A percentile compares a stretch with the other conserved stretches of the same genome.
Evolutionary conservation across 1,284 basidiomycete species (phyloP).

Genomic region (Malassezia slooffiae): DNA sequence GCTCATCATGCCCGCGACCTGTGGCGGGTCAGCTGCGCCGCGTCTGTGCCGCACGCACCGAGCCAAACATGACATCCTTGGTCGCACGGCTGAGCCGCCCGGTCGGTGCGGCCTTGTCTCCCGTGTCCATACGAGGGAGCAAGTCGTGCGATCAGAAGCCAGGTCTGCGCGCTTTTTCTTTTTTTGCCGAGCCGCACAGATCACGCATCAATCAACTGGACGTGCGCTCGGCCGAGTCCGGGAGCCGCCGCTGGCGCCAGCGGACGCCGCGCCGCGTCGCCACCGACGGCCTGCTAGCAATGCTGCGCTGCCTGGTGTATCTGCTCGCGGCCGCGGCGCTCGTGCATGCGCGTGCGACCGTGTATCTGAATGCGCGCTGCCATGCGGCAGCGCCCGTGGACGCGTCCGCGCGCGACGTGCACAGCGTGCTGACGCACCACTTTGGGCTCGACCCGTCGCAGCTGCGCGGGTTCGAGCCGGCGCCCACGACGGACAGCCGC

Average conservation of each 20-base stretch:
- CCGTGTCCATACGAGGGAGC: too few relatives aligned
- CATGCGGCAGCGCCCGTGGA: background rate
- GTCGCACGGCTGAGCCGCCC: conserved; percentile 29
- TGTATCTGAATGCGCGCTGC: background rate
- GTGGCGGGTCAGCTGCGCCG: background rate
- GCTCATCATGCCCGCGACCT: conserved; percentile 38
- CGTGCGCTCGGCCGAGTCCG: too few relatives aligned
- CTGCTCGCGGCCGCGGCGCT: conserved; percentile 4
- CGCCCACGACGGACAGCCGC: background rate
- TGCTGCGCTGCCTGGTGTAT: conserved; percentile 3
- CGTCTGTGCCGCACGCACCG: conserved; percentile 15
- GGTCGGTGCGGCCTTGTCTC: too few relatives aligned
- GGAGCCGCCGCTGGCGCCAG: too few relatives aligned
- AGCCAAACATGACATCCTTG: conserved; percentile 41
- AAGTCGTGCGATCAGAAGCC: too few relatives aligned
- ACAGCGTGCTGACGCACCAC: conserved; percentile 13
- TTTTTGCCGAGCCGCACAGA: too few relatives aligned
- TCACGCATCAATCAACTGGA: too few relatives aligned
- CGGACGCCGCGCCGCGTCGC: too few relatives aligned
- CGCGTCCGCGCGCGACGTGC: conserved; percentile 2
- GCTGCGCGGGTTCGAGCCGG: background rate
- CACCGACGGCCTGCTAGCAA: too few relatives aligned
- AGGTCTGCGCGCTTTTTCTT: too few relatives aligned
- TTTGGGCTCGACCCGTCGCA: background rate
- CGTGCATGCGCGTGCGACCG: conserved; percentile 1